phyloP scores from a whole-genome alignment of 1,139 yeast genomes.

The Hemisphaericaspora xylanilytica region DNA sequence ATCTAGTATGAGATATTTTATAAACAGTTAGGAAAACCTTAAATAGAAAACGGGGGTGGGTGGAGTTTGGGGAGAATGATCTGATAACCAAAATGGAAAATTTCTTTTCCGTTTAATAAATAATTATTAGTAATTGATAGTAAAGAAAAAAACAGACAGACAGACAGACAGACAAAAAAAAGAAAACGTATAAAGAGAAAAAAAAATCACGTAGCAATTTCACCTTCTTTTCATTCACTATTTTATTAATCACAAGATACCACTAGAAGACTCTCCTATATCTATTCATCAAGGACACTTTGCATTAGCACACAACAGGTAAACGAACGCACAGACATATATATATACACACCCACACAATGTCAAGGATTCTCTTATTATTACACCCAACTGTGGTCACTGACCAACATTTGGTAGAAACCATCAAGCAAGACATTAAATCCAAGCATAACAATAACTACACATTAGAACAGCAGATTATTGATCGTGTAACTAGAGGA shows the following conservation, averaged over 20 bases:
- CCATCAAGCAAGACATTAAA: slow-evolving; percentile 27
- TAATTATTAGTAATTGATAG: not conserved
- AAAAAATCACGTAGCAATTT: not conserved
- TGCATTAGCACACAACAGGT: too few species aligned
- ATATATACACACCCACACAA: not conserved
- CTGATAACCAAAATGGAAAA: too few species aligned
- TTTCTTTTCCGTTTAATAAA: too few species aligned
- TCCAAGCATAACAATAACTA: slow-evolving; percentile 19
- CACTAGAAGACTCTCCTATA: too few species aligned
- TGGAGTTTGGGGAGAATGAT: too few species aligned
- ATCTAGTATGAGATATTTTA: too few species aligned
- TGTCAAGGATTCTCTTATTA: slow-evolving; percentile 32
- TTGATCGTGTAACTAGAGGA: slow-evolving; percentile 64
- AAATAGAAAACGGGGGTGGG: too few species aligned
- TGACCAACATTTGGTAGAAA: slow-evolving; percentile 47
- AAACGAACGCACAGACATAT: too few species aligned
- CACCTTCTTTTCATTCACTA: not conserved
- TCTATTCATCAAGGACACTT: too few species aligned
- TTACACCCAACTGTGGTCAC: slow-evolving; percentile 76
- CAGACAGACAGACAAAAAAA: not conserved
- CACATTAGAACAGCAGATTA: slow-evolving; percentile 50
- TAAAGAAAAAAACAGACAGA: not conserved
- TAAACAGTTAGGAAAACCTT: too few species aligned
- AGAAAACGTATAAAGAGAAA: not conserved
- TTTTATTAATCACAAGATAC: too few species aligned